Evolutionary conservation across 2,329 filamentous ascomycete genomes (phyloP), one percentile per base, ranked within the genome.

Genomic region (Phialophora expanda): DNA sequence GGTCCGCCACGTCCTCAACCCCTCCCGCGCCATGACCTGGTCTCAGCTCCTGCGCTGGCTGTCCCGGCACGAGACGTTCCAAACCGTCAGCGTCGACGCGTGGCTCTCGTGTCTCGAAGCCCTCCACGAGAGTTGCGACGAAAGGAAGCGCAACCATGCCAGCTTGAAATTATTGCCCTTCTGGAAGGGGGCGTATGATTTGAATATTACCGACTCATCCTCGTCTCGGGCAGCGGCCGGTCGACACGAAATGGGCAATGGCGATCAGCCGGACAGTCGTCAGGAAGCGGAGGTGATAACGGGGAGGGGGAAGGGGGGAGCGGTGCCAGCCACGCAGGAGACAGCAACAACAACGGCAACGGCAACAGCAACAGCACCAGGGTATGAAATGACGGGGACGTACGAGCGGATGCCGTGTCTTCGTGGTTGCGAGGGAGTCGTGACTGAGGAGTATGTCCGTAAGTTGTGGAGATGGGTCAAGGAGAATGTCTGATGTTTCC

Each of bases 1-100:
- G 0, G 79, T 86, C 4, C 82, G 80, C 65, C 83, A 86, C 71
- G 75, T 86, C 2, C 69, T 85, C 30, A 86, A 85, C 66, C 77
- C 79, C 30, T 76, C 82, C 26, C 64, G 63, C 14, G n/a, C 46
- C 7, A 48, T 61, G 0, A 58, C 58, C 0, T 68, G 66, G 66
- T 58, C 56, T 26, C 51, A 34, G 11, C 57, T 68, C 2, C 50
- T 66, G 12, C 1, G 14, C n/a, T 64, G 66, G 60, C 51, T 66
- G 8, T 26, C 41, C 20, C n/a, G 9, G 12, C 28, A 51, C 6
- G 32, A 60, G 2, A 56, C 66, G 68, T 51, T 50, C 1, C 80
- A 83, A 67, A 75, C 80, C 12, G 78, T 85, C 5, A 51, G 73
- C 3, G 77, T 80, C 0, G 56, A 72, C 17, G 73, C 77, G 57